Evolutionary conservation across 352 stramenopile genomes (phyloP).

Genomic region (Bremia lactucae): DNA sequence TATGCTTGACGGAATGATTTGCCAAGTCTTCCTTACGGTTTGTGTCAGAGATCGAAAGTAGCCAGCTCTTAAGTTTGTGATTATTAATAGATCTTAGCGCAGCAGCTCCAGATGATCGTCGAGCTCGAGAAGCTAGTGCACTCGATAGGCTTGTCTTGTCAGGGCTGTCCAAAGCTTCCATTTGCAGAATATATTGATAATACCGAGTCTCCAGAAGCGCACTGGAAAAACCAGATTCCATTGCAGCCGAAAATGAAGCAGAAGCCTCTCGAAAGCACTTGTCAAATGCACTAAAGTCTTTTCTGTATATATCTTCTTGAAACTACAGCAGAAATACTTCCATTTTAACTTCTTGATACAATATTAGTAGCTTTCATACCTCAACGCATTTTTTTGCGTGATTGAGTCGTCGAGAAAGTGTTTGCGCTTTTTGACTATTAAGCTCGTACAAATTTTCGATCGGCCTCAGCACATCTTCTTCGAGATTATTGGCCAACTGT

Average conservation of each 20-base stretch:
- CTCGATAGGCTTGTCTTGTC: slow-evolving; percentile 3
- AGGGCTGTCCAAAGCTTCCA: slow-evolving; percentile 18
- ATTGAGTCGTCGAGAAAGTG: slow-evolving; percentile 40
- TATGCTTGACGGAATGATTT: slow-evolving; percentile 37
- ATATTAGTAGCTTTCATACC: slow-evolving; percentile 6
- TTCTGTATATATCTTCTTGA: slow-evolving; percentile 64
- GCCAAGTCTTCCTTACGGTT: slow-evolving; percentile 63
- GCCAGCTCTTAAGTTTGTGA: slow-evolving; percentile 75
- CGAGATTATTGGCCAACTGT: slow-evolving; percentile 52
- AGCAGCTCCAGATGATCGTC: slow-evolving; percentile 7
- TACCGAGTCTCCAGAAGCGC: slow-evolving; percentile 64
- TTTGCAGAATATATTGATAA: slow-evolving; percentile 29
- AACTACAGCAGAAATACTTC: slow-evolving; percentile 13
- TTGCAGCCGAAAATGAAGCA: slow-evolving; percentile 45
- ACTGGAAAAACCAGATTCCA: slow-evolving; percentile 68
- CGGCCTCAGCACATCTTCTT: slow-evolving; percentile 66
- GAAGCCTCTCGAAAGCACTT: slow-evolving; percentile 63
- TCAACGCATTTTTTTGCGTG: slow-evolving; percentile 75
- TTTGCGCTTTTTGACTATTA: slow-evolving; percentile 46
- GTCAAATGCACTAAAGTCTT: slow-evolving; percentile 57
- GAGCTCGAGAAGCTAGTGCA: background rate
- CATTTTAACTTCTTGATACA: background rate
- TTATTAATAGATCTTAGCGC: slow-evolving; percentile 36
- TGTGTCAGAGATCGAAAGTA: slow-evolving; percentile 50
- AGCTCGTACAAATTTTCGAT: slow-evolving; percentile 49